phyloP scores from a whole-genome alignment of 768 basidiomycete species.

The Cystofilobasidium capitatum region DNA sequence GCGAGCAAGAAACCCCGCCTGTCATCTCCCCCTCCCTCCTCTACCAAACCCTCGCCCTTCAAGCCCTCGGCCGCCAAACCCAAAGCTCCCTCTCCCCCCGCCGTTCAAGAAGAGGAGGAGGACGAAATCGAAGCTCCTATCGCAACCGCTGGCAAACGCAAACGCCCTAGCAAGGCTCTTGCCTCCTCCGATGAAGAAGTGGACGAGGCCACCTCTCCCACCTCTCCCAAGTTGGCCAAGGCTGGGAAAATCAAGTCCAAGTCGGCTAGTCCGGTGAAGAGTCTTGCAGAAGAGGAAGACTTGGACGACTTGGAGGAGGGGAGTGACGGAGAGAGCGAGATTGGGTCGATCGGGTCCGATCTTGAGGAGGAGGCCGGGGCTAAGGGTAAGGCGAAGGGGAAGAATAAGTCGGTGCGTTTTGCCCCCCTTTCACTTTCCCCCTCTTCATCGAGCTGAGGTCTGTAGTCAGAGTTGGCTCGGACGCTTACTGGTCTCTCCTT shows the following conservation, averaged over 20 bases:
- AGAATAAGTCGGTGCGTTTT: no score
- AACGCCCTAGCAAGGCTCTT: no score
- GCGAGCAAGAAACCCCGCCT: conserved; percentile 4
- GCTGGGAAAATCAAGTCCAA: no score
- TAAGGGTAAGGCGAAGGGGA: no score
- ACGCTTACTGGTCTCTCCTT: no score
- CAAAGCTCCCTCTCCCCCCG: background rate
- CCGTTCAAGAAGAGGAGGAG: background rate
- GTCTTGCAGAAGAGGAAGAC: background rate
- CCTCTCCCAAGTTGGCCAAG: no score
- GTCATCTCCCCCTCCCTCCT: background rate
- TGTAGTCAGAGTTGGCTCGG: no score
- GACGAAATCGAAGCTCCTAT: background rate
- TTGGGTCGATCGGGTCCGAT: no score
- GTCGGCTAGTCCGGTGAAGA: background rate
- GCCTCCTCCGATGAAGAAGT: background rate
- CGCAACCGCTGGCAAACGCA: background rate
- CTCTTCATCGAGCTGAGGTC: no score
- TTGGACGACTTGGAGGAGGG: background rate
- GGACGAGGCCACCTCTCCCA: background rate
- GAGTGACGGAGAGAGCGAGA: background rate
- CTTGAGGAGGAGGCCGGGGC: no score
- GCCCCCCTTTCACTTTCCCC: no score
- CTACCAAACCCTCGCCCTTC: background rate
- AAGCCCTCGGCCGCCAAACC: background rate